Evolutionary conservation across 345 rosid genomes (phyloP).

Genomic region (Euclidium syriacum): DNA sequence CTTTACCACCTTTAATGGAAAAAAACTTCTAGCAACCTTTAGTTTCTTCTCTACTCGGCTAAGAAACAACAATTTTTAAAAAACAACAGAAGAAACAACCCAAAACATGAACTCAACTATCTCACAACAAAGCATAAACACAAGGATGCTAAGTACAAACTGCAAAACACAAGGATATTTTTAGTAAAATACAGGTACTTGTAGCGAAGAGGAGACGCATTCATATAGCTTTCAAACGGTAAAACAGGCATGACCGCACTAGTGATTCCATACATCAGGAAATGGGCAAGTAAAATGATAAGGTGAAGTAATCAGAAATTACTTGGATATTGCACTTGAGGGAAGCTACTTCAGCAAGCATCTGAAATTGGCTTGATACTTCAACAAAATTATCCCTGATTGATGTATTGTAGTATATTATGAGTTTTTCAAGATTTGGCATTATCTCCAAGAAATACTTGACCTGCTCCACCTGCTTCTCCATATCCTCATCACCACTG

Average conservation of each 20-base stretch:
- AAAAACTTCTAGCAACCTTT: not conserved
- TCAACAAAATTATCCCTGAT: not conserved
- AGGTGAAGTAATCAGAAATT: constrained; percentile 6
- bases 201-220: not conserved
- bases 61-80: too few relatives aligned
- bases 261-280: too few relatives aligned
- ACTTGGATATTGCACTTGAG: constrained; percentile 17
- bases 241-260: too few relatives aligned
- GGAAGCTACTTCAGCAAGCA: constrained; percentile 6
- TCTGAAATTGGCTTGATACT: constrained; percentile 9
- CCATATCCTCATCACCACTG: not conserved
- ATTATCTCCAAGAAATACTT: constrained; percentile 7
- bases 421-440: constrained; percentile 13
- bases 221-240: too few relatives aligned
- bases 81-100: too few relatives aligned
- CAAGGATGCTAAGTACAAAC: not conserved
- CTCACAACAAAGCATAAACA: not conserved
- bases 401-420: constrained; percentile 8
- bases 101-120: not conserved
- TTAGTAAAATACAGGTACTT: not conserved
- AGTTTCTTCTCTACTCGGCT: not conserved
- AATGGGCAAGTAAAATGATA: not conserved
- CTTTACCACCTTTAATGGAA: too few relatives aligned
- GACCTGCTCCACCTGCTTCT: constrained; percentile 1
- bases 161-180: not conserved